Conservation (phyloP, 2,329 filamentous ascomycete species). For the Macroventuria anomochaeta region DNA sequence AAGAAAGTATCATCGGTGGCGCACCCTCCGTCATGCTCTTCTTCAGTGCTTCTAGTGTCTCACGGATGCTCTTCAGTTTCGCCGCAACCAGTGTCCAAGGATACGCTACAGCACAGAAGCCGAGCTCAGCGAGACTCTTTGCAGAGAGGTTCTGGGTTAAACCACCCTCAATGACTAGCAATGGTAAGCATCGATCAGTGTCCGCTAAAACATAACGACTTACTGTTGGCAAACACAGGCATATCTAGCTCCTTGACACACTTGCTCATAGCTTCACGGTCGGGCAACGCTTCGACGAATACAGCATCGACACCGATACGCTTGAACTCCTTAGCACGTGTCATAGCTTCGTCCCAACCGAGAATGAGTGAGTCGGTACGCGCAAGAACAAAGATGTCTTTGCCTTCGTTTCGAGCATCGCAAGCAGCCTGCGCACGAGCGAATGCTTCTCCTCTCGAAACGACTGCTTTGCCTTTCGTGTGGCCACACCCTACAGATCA, state of each 20-base stretch:
- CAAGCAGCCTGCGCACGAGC: not conserved
- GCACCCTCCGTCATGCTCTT: conserved; percentile 49
- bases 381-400: not conserved
- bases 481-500: not conserved
- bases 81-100: conserved; percentile 56
- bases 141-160: conserved; percentile 52
- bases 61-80: conserved; percentile 51
- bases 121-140: conserved; percentile 49
- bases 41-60: conserved; percentile 52
- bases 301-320: not conserved
- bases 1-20: conserved; percentile 54
- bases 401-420: not conserved
- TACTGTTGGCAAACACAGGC: not conserved
- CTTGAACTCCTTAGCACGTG: not conserved
- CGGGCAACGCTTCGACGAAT: not conserved
- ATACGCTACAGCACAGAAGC: conserved; percentile 48
- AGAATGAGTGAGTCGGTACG: not conserved
- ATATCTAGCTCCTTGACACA: not conserved
- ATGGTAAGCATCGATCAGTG: not conserved
- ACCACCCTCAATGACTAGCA: conserved; percentile 40
- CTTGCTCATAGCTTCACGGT: not conserved
- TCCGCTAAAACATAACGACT: not conserved
- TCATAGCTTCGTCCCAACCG: not conserved
- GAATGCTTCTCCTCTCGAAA: not conserved
- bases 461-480: not conserved